These are phyloP conservation scores for Brassica balearica DNA, from an alignment of 441 rosid species.

Conservation along the genomic window DNA sequence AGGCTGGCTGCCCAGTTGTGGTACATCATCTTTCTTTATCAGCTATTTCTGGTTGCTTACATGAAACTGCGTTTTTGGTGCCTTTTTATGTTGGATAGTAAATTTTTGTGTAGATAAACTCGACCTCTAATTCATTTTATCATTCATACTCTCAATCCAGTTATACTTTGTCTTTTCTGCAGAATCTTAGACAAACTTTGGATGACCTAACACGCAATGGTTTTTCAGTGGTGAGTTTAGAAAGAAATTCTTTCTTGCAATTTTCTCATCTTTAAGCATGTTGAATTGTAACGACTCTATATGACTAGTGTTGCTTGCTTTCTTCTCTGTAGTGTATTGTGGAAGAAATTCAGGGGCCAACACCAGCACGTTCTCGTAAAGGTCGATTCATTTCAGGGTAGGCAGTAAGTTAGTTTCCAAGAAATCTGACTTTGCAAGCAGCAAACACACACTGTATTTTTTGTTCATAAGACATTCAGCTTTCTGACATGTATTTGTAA, in stretches of 20 bases:
- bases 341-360: slow-evolving; percentile 98
- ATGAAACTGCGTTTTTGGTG: neutral
- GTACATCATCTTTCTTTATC: slow-evolving; percentile 45
- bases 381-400: slow-evolving; percentile 97
- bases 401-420: slow-evolving; percentile 22
- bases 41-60: neutral
- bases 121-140: neutral
- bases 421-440: neutral
- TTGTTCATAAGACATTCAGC: slow-evolving; percentile 11
- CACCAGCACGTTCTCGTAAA: slow-evolving; percentile 96
- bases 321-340: slow-evolving; percentile 79
- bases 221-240: slow-evolving; percentile 85
- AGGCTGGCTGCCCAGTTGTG: slow-evolving; percentile 99
- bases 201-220: slow-evolving; percentile 94
- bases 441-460: neutral
- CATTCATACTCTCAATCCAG: neutral
- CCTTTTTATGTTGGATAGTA: neutral
- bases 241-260: neutral
- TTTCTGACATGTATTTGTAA: slow-evolving; percentile 52
- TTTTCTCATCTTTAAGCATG: slow-evolving; percentile 2
- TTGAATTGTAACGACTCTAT: neutral
- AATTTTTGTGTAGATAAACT: neutral
- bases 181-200: slow-evolving; percentile 99
- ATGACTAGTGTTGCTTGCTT: neutral
- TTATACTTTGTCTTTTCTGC: slow-evolving; percentile 37